Evolutionary conservation across 306 rosid genomes (phyloP), one percentile per base, ranked within the genome.

Genomic region (Delonix regia): DNA sequence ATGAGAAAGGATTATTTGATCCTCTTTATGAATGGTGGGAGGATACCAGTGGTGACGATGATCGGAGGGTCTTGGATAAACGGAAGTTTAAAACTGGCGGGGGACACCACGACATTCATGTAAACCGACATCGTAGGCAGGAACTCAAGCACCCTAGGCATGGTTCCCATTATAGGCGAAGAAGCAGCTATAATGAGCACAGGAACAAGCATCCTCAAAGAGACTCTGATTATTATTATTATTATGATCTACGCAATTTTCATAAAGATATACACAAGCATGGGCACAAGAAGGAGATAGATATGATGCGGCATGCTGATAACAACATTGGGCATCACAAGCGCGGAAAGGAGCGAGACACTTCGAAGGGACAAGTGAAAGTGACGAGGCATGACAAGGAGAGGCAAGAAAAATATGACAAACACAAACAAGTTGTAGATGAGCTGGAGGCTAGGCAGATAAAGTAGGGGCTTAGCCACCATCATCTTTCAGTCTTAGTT

Each of bases 11-110:
- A 45, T 79, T 95, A 53, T 95, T 95, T 76, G 98, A 95, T 89
- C 98, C 98, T 70, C 39, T 92, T 36, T 93, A 91, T 75, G 96
- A 95, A 47, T 93, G 97, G 90, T 95, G 92, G 88, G 99, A 89
- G 66, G 93, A 90, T 85, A 88, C 42, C 66, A 88, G 74, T 78
- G 82, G 85, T 30, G 77, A 53, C 68, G 83, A 85, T 44, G 69
- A 81, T 19, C 78, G 71, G 74, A 82, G 69, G 48, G 25, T 52
- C 48, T 55, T 80, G 74, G 79, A 77, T 19, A 72, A 38, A 49
- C 75, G 60, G 33, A 86, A 78, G 41, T 78, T 30, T 56, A 81
- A 77, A 77, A 79, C 28, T 77, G 83, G 78, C 21, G 60, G 49
- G 38, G 74, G 84, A 52, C 83, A 71, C 47, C 84, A n/a, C 30